phyloP scores from a whole-genome alignment of 2,329 filamentous ascomycete genomes.

The Xylariaceae sp. region DNA sequence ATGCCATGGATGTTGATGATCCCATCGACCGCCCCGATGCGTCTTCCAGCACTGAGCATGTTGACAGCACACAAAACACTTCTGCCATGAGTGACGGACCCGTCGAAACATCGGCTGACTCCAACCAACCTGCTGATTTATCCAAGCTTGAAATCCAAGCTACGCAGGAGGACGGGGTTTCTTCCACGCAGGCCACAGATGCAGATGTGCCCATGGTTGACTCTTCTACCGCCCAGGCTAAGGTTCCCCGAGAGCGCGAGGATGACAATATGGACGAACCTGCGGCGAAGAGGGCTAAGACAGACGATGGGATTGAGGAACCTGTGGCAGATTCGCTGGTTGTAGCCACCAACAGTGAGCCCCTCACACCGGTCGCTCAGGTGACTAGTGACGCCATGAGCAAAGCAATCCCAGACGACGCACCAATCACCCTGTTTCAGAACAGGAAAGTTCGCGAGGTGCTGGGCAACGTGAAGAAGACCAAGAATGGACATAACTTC shows the following conservation, averaged over 20 bases:
- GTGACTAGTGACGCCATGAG: constrained; percentile 27
- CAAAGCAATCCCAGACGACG: constrained; percentile 36
- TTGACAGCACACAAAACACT: constrained; percentile 21
- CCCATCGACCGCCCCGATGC: constrained; percentile 19
- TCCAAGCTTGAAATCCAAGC: constrained; percentile 31
- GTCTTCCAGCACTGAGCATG: constrained; percentile 20
- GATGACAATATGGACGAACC: constrained; percentile 66
- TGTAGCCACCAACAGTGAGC: constrained; percentile 17
- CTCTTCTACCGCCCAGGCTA: constrained; percentile 35
- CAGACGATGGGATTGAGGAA: constrained; percentile 46
- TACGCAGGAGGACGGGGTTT: constrained; percentile 18
- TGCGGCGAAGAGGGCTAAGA: constrained; percentile 75
- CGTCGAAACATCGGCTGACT: constrained; percentile 28
- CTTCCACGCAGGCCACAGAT: constrained; percentile 13
- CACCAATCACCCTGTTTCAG: constrained; percentile 41
- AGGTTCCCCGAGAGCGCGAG: constrained; percentile 72
- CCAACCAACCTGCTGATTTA: constrained; percentile 29
- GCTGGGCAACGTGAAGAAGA: constrained; percentile 77
- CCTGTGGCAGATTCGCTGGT: constrained; percentile 23
- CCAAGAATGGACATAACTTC: constrained; percentile 74
- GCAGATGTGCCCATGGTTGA: constrained; percentile 24
- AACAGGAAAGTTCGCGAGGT: constrained; percentile 47
- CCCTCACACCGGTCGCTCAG: constrained; percentile 19
- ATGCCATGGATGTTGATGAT: constrained; percentile 31
- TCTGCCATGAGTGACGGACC: constrained; percentile 20